Conservation (phyloP, 352 stramenopile genomes). For the Globisporangium nunn region DNA sequence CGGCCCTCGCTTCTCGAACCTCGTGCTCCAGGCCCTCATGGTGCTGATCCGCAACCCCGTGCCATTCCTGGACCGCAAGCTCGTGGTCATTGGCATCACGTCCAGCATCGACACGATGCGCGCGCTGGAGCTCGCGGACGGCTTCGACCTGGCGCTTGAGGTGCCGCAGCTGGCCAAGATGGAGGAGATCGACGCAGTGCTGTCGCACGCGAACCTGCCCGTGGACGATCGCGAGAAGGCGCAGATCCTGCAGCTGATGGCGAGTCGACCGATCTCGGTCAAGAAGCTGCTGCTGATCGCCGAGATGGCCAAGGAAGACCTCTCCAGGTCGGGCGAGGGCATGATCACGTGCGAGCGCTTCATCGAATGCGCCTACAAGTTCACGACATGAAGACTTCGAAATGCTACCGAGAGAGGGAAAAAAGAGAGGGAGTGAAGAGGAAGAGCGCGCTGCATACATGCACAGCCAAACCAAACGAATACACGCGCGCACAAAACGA, state of each 20-base stretch:
- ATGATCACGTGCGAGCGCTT: slow-evolving; percentile 71
- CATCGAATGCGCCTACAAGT: slow-evolving; percentile 82
- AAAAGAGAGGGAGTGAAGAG: too few relatives aligned
- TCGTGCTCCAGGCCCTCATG: slow-evolving; percentile 97
- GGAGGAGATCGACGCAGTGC: slow-evolving; percentile 84
- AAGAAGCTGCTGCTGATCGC: slow-evolving; percentile 97
- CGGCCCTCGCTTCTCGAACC: slow-evolving; percentile 97
- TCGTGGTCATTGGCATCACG: slow-evolving; percentile 95
- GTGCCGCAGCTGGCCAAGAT: slow-evolving; percentile 89
- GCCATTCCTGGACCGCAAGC: slow-evolving; percentile 88
- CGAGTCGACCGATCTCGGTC: slow-evolving; percentile 93
- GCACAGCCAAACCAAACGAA: too few relatives aligned
- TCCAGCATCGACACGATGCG: slow-evolving; percentile 89
- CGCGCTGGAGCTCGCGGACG: slow-evolving; percentile 90
- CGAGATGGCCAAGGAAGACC: slow-evolving; percentile 94
- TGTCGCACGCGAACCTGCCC: slow-evolving; percentile 76
- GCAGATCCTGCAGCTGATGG: slow-evolving; percentile 62
- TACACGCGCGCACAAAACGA: too few relatives aligned
- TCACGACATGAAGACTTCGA: slow-evolving; percentile 26
- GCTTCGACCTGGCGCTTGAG: slow-evolving; percentile 92
- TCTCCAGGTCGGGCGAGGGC: slow-evolving; percentile 50
- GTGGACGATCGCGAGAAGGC: slow-evolving; percentile 60
- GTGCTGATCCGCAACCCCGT: slow-evolving; percentile 98
- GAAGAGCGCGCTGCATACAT: too few relatives aligned
- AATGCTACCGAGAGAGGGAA: too few relatives aligned